Percentiles rank a stretch among this genome's conserved stretches.
Evolutionary conservation across 352 stramenopile genomes (phyloP).

Genomic region (Phytophthora sojae): DNA sequence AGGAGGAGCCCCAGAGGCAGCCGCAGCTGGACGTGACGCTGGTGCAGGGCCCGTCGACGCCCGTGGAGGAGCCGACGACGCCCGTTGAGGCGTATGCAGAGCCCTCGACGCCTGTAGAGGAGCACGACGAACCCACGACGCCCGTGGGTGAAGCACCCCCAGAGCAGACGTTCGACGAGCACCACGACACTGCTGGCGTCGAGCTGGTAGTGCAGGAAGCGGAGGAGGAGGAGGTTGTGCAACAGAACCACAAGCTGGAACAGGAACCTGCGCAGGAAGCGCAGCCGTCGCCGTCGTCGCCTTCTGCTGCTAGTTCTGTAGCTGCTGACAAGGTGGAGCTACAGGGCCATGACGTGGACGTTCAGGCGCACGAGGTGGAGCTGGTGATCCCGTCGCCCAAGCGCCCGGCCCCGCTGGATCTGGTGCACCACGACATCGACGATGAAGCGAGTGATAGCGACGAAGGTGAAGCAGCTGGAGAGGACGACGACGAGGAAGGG

Average conservation of each 20-base stretch:
- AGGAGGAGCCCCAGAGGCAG: slow-evolving; percentile 23
- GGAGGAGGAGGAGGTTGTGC: not conserved
- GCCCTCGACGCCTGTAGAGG: slow-evolving; percentile 22
- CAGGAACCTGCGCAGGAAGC: slow-evolving; percentile 8
- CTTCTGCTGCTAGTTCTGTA: not conserved
- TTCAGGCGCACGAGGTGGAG: slow-evolving; percentile 23
- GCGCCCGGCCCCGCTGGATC: slow-evolving; percentile 29
- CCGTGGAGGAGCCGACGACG: slow-evolving; percentile 12
- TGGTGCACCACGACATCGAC: slow-evolving; percentile 45
- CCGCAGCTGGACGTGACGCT: not conserved
- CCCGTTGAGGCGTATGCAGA: slow-evolving; percentile 5
- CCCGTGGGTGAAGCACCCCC: slow-evolving; percentile 9
- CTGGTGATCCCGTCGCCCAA: slow-evolving; percentile 37
- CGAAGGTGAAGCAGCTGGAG: slow-evolving; percentile 25
- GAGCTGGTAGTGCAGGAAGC: slow-evolving; percentile 8
- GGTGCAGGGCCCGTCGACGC: slow-evolving; percentile 1
- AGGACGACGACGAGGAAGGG: slow-evolving; percentile 40
- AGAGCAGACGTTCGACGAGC: slow-evolving; percentile 25
- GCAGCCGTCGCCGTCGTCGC: not conserved
- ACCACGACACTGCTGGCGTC: not conserved
- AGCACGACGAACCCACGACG: slow-evolving; percentile 8
- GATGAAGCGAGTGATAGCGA: slow-evolving; percentile 46
- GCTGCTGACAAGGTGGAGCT: slow-evolving; percentile 6
- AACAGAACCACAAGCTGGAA: not conserved
- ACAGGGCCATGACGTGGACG: slow-evolving; percentile 17